A percentile compares a stretch with the other conserved stretches of the same genome.
Evolutionary conservation across 1,139 yeast species (phyloP).

Genomic region (Zygosaccharomyces sapae): DNA sequence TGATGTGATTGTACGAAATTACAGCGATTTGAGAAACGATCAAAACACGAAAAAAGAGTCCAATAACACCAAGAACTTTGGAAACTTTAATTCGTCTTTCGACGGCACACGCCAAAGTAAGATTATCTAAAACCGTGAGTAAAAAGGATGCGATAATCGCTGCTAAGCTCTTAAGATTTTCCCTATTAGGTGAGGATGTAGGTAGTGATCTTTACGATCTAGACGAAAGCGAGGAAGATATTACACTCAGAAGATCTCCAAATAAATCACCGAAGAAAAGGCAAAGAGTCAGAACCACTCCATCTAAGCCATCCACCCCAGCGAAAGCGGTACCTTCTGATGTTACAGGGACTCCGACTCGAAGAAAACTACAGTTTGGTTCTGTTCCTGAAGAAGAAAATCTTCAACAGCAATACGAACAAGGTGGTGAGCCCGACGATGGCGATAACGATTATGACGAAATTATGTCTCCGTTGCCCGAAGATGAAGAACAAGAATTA

Average conservation of each 20-base stretch:
- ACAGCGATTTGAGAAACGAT: conserved; percentile 81
- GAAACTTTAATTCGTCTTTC: conserved; percentile 94
- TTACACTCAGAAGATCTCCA: conserved; percentile 26
- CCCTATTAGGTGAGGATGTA: conserved; percentile 53
- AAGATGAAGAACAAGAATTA: conserved; percentile 30
- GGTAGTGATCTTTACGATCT: conserved; percentile 35
- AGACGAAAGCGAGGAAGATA: conserved; percentile 28
- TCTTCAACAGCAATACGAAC: conserved; percentile 17
- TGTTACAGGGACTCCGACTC: conserved; percentile 13
- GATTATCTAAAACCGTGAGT: conserved; percentile 72
- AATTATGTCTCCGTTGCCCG: conserved; percentile 24
- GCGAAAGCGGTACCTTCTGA: conserved; percentile 11
- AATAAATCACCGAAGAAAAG: conserved; percentile 36
- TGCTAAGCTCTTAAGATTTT: conserved; percentile 76
- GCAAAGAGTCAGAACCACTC: conserved; percentile 26
- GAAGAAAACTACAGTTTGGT: conserved; percentile 20
- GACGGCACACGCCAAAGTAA: conserved; percentile 94
- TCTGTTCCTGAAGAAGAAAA: conserved; percentile 20
- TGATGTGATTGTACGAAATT: conserved; percentile 73
- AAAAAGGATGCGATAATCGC: conserved; percentile 82
- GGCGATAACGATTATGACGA: conserved; percentile 7
- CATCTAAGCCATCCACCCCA: conserved; percentile 22
- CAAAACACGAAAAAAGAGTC: conserved; percentile 76
- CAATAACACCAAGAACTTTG: conserved; percentile 95
- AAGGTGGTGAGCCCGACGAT: conserved; percentile 20